Conservation (phyloP, 2,329 filamentous ascomycete species). For the Colletotrichum chrysophilum region DNA sequence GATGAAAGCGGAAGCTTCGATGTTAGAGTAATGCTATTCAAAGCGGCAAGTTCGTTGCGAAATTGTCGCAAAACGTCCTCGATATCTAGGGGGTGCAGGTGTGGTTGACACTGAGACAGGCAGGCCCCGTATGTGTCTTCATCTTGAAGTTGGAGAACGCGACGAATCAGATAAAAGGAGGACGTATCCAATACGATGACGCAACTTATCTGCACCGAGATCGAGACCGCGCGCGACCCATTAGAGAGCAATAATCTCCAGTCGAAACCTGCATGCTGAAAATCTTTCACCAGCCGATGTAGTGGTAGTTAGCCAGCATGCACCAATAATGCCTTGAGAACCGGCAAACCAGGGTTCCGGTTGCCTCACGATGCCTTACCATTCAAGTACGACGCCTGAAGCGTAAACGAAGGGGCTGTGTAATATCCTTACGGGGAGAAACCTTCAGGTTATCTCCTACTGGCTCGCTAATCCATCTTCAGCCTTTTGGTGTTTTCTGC, state of each 20-base stretch:
- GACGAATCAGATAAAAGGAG: background rate
- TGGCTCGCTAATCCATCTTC: background rate
- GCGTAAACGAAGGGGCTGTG: background rate
- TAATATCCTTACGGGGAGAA: background rate
- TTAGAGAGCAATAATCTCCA: background rate
- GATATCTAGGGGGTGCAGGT: too few relatives aligned
- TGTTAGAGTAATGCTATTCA: too few relatives aligned
- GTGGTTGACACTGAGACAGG: too few relatives aligned
- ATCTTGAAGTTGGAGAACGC: background rate
- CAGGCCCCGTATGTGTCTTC: too few relatives aligned
- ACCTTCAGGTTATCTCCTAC: background rate
- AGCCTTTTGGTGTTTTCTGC: background rate
- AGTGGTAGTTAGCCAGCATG: background rate
- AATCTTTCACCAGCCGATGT: background rate
- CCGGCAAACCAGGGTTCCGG: background rate
- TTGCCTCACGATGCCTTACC: background rate
- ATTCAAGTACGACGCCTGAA: background rate
- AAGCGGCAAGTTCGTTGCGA: too few relatives aligned
- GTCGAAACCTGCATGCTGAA: background rate
- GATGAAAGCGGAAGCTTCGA: too few relatives aligned
- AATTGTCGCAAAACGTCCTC: too few relatives aligned
- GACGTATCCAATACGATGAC: background rate
- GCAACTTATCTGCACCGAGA: background rate
- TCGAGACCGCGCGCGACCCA: background rate
- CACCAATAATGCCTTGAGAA: background rate